Evolutionary conservation across 2,329 filamentous ascomycete species (phyloP), one percentile per base, ranked within the genome.

Genomic region (Fusarium poae): DNA sequence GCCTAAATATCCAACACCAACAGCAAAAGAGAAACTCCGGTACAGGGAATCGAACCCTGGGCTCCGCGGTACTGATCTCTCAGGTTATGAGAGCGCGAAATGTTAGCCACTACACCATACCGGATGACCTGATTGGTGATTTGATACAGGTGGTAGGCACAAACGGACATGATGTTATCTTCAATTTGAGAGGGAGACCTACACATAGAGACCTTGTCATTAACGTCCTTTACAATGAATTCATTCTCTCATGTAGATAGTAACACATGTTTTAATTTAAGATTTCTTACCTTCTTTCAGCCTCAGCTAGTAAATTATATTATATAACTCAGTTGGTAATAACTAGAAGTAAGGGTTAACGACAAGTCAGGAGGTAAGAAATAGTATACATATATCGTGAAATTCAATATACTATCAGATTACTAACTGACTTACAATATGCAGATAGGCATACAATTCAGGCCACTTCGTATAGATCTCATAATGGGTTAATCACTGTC

Each of bases 81-180:
- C 67, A 72, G 16, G 7, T 67, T 13, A 54, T 76, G 74, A 76
- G 62, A 76, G 74, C 74, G 74, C 71, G 72, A 75, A 76, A 76
- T 76, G 74, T 76, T 76, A 74, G 74, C 74, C 74, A 76, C 73
- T 76, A 76, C 74, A 76, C 74, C 74, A 76, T 76, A 76, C 74
- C 74, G 74, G 74, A 75, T 32, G 12, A 8, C 18, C 27, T 5
- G 7, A n/a, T 15, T 16, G 30, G 35, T 39, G 35, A 39, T 34
- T 34, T 39, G 11, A 39, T 39, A 6, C 5, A 2, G 6, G 6
- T 13, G 0, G 7, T 1, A 2, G 0, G 11, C 8, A 6, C n/a
- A 39, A 39, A 4, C 35, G 21, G 7, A 7, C 6, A 35, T 3
- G 3, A 42, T 42, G 21, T 18, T 4, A 9, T 21, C n/a, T 21